Base-by-base conservation (phyloP, 2,329 filamentous ascomycete genomes). In the Fusarium pininemorale region DNA sequence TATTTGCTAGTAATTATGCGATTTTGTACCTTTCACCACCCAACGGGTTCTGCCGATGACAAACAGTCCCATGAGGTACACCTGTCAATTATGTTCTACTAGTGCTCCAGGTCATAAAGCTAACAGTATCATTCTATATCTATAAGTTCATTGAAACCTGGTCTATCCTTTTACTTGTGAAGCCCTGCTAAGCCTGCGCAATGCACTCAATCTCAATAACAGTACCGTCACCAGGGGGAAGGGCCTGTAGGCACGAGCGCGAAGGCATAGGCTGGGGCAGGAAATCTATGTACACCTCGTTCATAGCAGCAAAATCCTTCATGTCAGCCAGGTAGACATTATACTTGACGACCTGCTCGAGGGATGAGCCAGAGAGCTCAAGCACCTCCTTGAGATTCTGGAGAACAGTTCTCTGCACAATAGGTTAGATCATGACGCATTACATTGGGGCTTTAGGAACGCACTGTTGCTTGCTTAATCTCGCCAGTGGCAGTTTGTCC, bases 311-410 rank as follows among this genome's bases (percentile, higher is more conserved):
- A 78, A 94, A 94, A 80, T 94, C 86, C 66, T 88, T 89, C 91
- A 94, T 94, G 76, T 91, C 88, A 57, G 89, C 88, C 48, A 94
- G 84, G 85, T 93, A 94, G 71, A 94, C 90, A 73, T 88, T 89
- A 63, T 92, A 90, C 84, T 93, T 93, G 77, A 94, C 90, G 22
- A 93, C 89, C 77, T 89, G 89, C 58, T 85, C 82, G 35, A 94
- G 85, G 38, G 84, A 86, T 28, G 88, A 90, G 8, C 91, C 91
- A 4, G 91, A 90, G 54, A 90, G 92, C 66, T 90, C 87, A 22
- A 94, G 86, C 59, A 94, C 91, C n/a, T 90, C 90, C 67, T 87
- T 85, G 77, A 94, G 87, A 81, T 93, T 93, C 39, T 75, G 73
- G 16, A 75, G 60, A 9, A 70, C 72, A 5, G 57, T 69, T 20